A percentile compares a stretch with the other conserved stretches of the same genome.
Evolutionary conservation across 225 moss, liverwort and hornwort species (phyloP).

Genomic region (Thuidium tamariscinum): DNA sequence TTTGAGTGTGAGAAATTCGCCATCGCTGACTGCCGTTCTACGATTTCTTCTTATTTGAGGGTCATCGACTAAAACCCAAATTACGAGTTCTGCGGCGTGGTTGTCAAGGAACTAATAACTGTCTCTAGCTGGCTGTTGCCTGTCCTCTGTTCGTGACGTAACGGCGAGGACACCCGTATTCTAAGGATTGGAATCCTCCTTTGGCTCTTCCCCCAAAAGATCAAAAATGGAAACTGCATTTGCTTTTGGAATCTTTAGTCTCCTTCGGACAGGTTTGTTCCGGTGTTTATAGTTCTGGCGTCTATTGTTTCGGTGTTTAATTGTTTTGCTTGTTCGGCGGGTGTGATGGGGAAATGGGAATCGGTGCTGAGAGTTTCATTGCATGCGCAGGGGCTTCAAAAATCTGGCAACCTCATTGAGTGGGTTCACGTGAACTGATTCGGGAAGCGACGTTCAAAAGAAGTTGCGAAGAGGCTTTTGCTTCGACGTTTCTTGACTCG

Average conservation of each 20-base stretch:
- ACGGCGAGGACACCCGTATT: neutral
- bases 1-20: neutral
- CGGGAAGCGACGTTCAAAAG: neutral
- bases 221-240: too few species aligned
- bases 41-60: neutral
- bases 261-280: neutral
- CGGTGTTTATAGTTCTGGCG: too few species aligned
- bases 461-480: neutral
- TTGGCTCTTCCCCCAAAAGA: neutral
- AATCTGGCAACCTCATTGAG: neutral
- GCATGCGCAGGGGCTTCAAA: neutral
- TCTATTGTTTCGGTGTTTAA: too few species aligned
- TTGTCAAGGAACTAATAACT: neutral
- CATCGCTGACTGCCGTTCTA: neutral
- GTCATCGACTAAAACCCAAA: neutral
- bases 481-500: neutral
- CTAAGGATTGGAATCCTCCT: neutral
- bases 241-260: neutral
- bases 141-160: neutral
- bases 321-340: too few species aligned
- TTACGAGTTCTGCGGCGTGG: neutral
- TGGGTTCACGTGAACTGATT: neutral
- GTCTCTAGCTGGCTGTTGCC: neutral
- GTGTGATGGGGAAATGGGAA: too few species aligned
- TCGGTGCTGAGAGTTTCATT: neutral